Evolutionary conservation across 768 basidiomycete species (phyloP).

Genomic region (Rhodotorula babjevae): DNA sequence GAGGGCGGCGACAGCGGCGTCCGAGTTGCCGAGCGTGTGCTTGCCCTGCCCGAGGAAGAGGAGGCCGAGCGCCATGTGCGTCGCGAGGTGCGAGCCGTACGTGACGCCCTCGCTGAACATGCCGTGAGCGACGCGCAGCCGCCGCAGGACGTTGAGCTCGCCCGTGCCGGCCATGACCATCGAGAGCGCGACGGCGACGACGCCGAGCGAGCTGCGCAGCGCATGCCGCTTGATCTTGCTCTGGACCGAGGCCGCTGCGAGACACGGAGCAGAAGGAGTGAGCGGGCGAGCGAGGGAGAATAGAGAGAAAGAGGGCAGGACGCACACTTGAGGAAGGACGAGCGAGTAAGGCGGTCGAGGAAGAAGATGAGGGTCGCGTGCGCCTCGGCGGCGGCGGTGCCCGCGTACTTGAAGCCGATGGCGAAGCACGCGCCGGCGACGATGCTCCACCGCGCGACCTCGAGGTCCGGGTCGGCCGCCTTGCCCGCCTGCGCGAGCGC

Average conservation of each 20-base stretch:
- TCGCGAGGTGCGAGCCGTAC: constrained; percentile 84
- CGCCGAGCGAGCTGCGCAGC: constrained; percentile 77
- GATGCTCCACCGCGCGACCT: constrained; percentile 87
- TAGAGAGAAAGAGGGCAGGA: background rate
- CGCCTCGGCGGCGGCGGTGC: constrained; percentile 84
- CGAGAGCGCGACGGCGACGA: constrained; percentile 77
- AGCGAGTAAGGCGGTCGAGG: constrained; percentile 71
- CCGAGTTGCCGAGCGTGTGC: constrained; percentile 83
- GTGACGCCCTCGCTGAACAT: constrained; percentile 58
- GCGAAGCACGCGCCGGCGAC: constrained; percentile 86
- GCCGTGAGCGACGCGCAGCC: constrained; percentile 83
- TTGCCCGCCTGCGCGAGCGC: constrained; percentile 54
- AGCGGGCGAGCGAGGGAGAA: background rate
- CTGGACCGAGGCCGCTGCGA: constrained; percentile 69
- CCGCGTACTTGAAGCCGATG: constrained; percentile 86
- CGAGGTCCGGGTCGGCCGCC: constrained; percentile 57
- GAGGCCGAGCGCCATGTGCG: constrained; percentile 81
- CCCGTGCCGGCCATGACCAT: constrained; percentile 98
- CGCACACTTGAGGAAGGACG: constrained; percentile 64
- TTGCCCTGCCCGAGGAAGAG: constrained; percentile 90
- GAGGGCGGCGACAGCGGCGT: constrained; percentile 85
- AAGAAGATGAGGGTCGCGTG: constrained; percentile 74
- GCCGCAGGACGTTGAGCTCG: constrained; percentile 78
- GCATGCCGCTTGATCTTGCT: constrained; percentile 81
- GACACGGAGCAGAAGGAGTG: constrained; percentile 5